Base-by-base conservation (phyloP, 176 grass and related monocot genomes). In the Eleusine indica region DNA sequence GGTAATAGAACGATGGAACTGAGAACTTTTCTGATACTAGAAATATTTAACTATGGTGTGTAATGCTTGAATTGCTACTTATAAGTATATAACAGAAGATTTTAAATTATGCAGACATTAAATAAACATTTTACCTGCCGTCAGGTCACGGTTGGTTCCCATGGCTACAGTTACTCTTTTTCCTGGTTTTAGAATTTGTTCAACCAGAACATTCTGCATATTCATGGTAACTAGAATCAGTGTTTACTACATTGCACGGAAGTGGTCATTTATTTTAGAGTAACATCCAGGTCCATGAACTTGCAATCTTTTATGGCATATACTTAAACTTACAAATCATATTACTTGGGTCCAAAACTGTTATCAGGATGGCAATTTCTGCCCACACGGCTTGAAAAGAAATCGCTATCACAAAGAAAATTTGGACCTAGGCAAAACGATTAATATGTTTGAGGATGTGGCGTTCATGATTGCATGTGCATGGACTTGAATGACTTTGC, bases 161-260 rank as follows among this genome's bases (percentile, higher is more conserved):
- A 98, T 98, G 38, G 89, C 87, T 30, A 98, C 85, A 73, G 93
- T 98, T 46, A 98, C 87, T 78, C 96, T 92, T 76, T 94, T 88
- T 73, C 96, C 91, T 19, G 91, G 87, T 90, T 95, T 91, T 58
- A 98, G 51, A 73, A 83, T 79, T 90, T 95, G 88, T 48, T 95
- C 89, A 76, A 98, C 89, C 25, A 90, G 74, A 83, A 98, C 77
- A 91, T 91, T 94, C 96, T 98, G 89, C 57, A 76, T 38, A 84
- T 79, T 82, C 70, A 84, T 47, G 70, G 57, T 70, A 79, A 39
- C 12, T 42, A 77, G 22, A 85, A 49, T 85, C 77, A 85, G 22
- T 85, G 70, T 5, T 9, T 79, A 37, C 18, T 81, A 44, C 28
- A 71, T 73, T 47, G 74, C 63, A 46, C 68, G 22, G 44, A 54